Evolutionary conservation across 2,329 filamentous ascomycete species (phyloP), one percentile per base, ranked within the genome.

Genomic region (Delphinella strobiligena): DNA sequence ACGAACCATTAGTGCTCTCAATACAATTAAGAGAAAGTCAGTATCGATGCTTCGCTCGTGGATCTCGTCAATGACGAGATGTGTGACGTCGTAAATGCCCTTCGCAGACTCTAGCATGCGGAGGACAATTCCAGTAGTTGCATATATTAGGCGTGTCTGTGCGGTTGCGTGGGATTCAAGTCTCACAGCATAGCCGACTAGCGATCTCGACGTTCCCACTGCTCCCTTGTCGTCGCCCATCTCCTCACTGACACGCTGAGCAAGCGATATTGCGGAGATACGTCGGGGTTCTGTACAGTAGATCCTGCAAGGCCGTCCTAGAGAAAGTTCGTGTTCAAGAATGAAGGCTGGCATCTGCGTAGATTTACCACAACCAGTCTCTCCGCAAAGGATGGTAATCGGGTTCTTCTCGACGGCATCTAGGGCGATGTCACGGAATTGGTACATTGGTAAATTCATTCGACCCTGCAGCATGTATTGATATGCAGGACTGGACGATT

Each of bases 11-110:
- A 98, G 67, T 46, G 88, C 82, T 54, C 85, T 85, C 37, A 98
- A 71, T 1, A 96, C 83, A 49, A 98, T 91, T 12, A 98, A 71
- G 24, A 98, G 68, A 57, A 98, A 95, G 58, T 98, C 91, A 41
- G 88, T 94, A 56, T 98, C 91, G 50, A 98, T 96, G 10, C 86
- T 84, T 45, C 89, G 78, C 59, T 98, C 91, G 55, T 98, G 91
- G 2, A 96, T 89, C 61, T 98, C 91, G 54, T 98, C 91, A n/a
- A 98, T 78, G 34, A 98, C 78, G 44, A 98, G 66, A 62, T 96
- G 91, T 0, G 89, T 94, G 38, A 98, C 80, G 47, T 95, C 89
- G 42, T 78, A 74, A 32, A 98, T 73, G 41, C 93, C 82, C 47
- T 86, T 82, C 0, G 85, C 83, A 7, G 81, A 80, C 59, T 98